These are phyloP conservation scores for Suillus bovinus DNA, from an alignment of 768 basidiomycete genomes.

Conservation along the genomic window DNA sequence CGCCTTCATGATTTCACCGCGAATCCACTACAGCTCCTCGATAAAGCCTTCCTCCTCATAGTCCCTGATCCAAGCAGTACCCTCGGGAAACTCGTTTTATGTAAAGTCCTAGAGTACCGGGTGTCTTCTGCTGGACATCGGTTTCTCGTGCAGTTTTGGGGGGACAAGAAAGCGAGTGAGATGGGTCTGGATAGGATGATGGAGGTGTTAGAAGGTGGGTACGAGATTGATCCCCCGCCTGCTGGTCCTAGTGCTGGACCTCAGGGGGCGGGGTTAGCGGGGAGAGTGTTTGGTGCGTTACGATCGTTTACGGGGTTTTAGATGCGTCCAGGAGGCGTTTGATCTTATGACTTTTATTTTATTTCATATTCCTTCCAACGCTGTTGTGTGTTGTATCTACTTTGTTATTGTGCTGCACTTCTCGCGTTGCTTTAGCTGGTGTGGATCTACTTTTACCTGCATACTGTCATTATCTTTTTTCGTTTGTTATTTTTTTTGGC, in stretches of 20 bases:
- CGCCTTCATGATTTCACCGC: not conserved
- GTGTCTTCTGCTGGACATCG: not conserved
- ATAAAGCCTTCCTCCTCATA: conserved; percentile 2
- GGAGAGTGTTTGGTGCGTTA: conserved; percentile 1
- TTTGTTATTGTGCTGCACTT: not conserved
- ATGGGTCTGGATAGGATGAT: conserved; percentile 1
- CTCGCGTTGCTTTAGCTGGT: not conserved
- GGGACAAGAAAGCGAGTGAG: not conserved
- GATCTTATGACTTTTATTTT: not conserved
- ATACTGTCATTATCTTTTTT: not conserved
- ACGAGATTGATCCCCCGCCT: conserved; percentile 3
- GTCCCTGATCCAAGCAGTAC: not conserved
- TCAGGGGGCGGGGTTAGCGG: not conserved
- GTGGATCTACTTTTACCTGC: not conserved
- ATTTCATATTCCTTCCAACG: not conserved
- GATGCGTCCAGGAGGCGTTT: too few relatives aligned
- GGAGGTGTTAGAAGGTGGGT: not conserved
- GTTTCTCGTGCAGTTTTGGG: conserved; percentile 1
- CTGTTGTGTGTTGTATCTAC: not conserved
- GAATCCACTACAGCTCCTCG: not conserved
- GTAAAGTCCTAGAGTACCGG: not conserved
- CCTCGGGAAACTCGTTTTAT: not conserved
- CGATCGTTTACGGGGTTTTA: conserved; percentile 3
- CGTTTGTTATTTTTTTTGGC: not conserved
- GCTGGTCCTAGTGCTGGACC: not conserved